Base-by-base conservation (phyloP, 352 stramenopile species). In the Elongisporangium prolatum region DNA sequence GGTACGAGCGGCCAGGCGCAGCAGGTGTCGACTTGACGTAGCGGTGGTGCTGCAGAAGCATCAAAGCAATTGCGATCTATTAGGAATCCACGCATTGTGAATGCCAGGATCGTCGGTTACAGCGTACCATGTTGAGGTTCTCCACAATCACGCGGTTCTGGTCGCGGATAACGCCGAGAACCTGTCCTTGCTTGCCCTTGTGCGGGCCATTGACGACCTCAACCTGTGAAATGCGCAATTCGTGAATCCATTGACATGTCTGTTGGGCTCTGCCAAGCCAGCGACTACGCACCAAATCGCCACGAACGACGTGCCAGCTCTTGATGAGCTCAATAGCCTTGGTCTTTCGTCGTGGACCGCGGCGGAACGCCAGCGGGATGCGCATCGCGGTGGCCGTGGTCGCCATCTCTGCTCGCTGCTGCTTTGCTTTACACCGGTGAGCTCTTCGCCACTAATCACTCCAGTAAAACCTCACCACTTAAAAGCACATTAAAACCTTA, bases 91-190 rank as follows among this genome's bases (percentile, higher is more conserved):
- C 21, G 13, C 13, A 48, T 14, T 14, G n/a, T 10, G 4, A 28
- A 20, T 8, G 16, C 3, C 18, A 34, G 24, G 24, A 34, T 13
- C 1, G 49, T 20, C 13, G 16, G 28, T 21, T 52, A 10, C 6
- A 8, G 51, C 69, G 59, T 55, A 93, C 83, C 84, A 94, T 91
- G 71, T 94, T 94, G 72, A 92, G 75, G 74, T 92, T 91, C 71
- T 94, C 82, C 18, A 94, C 75, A 47, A 94, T 85, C 25, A 94
- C 65, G 60, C 71, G 77, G 74, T 94, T 94, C 61, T 79, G 63
- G 21, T 89, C 80, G 50, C 84, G 82, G 50, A 89, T 83, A 53
- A 94, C 84, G 60, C 74, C 82, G 52, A 85, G 66, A 44, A 94
- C 72, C 17, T 84, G 61, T 21, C 84, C 84, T 62, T 94, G 84